Evolutionary conservation across 306 rosid genomes (phyloP).

Genomic region (Vicia villosa): DNA sequence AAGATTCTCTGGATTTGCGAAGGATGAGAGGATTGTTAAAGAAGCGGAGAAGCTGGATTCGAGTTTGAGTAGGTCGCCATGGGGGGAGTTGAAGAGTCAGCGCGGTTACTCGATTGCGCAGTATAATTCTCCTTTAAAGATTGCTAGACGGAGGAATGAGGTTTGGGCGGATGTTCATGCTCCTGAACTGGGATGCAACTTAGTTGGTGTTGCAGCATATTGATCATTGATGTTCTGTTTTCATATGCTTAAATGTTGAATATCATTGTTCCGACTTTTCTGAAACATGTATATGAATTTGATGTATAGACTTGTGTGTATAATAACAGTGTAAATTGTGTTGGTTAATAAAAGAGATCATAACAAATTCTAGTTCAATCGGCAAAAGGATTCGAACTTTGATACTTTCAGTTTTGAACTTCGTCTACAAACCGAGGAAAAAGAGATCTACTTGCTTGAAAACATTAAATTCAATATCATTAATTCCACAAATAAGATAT

Average conservation of each 20-base stretch:
- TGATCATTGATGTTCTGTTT: slow-evolving; percentile 28
- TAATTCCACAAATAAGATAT: too few species aligned
- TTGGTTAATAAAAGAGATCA: background rate
- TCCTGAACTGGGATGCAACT: slow-evolving; percentile 45
- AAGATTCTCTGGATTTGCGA: slow-evolving; percentile 71
- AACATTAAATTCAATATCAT: background rate
- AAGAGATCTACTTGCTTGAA: background rate
- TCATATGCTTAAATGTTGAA: background rate
- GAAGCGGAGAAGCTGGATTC: slow-evolving; percentile 76
- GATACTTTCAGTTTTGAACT: too few species aligned
- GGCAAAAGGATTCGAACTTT: too few species aligned
- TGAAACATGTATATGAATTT: background rate
- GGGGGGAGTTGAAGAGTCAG: slow-evolving; percentile 53
- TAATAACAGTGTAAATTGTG: slow-evolving; percentile 5
- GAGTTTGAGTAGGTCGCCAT: slow-evolving; percentile 61
- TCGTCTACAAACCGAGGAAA: too few species aligned
- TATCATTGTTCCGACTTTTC: background rate
- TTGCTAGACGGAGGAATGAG: slow-evolving; percentile 64
- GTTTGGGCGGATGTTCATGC: slow-evolving; percentile 75
- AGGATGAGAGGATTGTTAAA: slow-evolving; percentile 57
- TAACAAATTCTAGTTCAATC: too few species aligned
- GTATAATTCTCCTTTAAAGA: slow-evolving; percentile 56
- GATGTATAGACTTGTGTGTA: background rate
- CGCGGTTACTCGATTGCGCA: slow-evolving; percentile 77
- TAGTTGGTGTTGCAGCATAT: slow-evolving; percentile 42